Evolutionary conservation across 768 basidiomycete genomes (phyloP).

Genomic region (Cyclocybe aegerita): DNA sequence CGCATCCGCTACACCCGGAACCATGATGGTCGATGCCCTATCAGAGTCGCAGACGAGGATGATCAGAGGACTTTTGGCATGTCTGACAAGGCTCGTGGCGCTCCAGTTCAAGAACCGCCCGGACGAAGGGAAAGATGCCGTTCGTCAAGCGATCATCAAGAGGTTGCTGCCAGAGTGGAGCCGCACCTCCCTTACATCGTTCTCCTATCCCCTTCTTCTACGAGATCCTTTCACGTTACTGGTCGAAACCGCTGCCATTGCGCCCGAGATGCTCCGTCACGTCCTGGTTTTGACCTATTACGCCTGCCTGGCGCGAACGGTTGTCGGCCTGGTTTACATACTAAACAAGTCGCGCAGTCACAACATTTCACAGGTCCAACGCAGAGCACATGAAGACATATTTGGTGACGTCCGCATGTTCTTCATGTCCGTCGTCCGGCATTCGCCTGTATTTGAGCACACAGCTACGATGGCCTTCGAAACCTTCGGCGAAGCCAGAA

Average conservation of each 20-base stretch:
- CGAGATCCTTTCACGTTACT: conserved; percentile 90
- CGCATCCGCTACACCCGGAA: conserved; percentile 15
- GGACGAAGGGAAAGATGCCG: conserved; percentile 75
- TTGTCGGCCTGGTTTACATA: conserved; percentile 82
- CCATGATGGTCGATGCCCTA: conserved; percentile 67
- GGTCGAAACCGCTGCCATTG: conserved; percentile 86
- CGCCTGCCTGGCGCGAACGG: conserved; percentile 81
- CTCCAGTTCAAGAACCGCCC: conserved; percentile 68
- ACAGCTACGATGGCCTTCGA: conserved; percentile 79
- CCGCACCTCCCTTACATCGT: conserved; percentile 76
- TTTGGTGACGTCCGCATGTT: conserved; percentile 89
- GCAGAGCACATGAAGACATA: conserved; percentile 61
- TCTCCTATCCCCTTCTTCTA: conserved; percentile 82
- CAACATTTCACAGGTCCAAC: conserved; percentile 40
- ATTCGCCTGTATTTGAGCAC: conserved; percentile 85
- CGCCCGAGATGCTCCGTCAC: conserved; percentile 86
- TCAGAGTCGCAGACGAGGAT: conserved; percentile 77
- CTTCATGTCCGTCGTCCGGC: conserved; percentile 88
- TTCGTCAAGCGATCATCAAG: conserved; percentile 86
- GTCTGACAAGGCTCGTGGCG: conserved; percentile 62
- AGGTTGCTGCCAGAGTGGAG: conserved; percentile 92
- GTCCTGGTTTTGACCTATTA: conserved; percentile 90
- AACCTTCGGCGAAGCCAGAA: conserved; percentile 77
- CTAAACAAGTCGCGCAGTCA: conserved; percentile 69
- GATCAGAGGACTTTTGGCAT: conserved; percentile 73